Base-by-base conservation (phyloP, 139 green algal genomes). In the Pseudopediastrum boryanum region DNA sequence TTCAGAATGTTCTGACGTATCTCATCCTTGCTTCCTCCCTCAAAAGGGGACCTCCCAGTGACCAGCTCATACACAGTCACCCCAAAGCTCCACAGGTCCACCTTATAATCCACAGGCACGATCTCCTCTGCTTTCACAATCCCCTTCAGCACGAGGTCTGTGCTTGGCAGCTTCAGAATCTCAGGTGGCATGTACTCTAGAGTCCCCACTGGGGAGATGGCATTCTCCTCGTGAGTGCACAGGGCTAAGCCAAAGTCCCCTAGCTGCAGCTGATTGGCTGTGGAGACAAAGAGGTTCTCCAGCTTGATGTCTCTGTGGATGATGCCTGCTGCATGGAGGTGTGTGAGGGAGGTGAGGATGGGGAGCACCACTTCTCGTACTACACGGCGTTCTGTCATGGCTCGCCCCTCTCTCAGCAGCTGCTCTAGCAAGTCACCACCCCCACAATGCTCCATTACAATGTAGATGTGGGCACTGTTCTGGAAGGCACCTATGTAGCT, bases 111-210 rank as follows among this genome's bases (percentile, higher is more conserved):
- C 43, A 85, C 87, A 27, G 87, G 78, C 23, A 46, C 27, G 56
- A 94, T 91, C 56, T 86, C 73, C 8, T 71, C 58, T 16, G 86
- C 66, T 25, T 44, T 31, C 25, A 94, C 67, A 2, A 77, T 19
- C 10, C 90, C 75, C 44, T 51, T 85, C 21, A 81, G 54, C 7
- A 94, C 82, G 21, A 77, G n/a, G 62, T 94, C 89, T 13, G 92
- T 89, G 23, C 85, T 63, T 0, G 89, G 89, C 59, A 94, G 80
- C 36, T 69, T 70, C 23, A 86, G 33, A 19, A 91, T 88, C 85
- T 95, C 90, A 8, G 90, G 90, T 4, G 89, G 81, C 91, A 95
- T 95, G 79, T 95, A 95, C 64, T 94, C 90, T 13, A 94, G 85
- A 21, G 91, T 95, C n/a, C 91, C 91, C 9, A 94, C 89, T 3